Base-by-base conservation (phyloP, 176 grass and related monocot genomes). In the Rhynchospora breviuscula region DNA sequence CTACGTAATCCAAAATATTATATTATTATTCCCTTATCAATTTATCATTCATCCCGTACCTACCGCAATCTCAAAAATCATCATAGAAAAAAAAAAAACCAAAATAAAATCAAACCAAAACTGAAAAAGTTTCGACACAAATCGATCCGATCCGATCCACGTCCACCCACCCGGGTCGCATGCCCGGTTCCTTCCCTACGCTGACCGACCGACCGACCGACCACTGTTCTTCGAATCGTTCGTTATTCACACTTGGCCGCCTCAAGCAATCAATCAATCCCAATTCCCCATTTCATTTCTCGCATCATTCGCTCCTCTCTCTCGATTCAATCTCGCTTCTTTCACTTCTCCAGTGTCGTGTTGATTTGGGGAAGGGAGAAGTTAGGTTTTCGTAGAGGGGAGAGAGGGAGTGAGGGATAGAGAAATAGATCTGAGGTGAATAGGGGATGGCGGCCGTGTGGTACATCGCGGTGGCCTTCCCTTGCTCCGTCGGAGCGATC, bases 401-500 rank as follows among this genome's bases (percentile, higher is more conserved):
- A 47, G 35, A 48, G 70, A 48, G 71, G 52, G 26, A 63, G 78
- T 19, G 35, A 48, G 70, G 22, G 71, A 54, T 12, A 63, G 78
- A 23, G 17, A 14, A 64, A 21, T 82, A 82, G 80, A 82, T 82
- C 80, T 82, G 80, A 52, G 84, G 84, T 85, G 84, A 87, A 29
- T 0, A 29, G 35, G 35, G 35, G 91, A 89, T 91, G 90, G 82
- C 86, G 74, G 79, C 87, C 67, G 79, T 82, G 59, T 87, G 81
- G 61, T 97, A 90, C 87, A 83, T 91, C 79, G 88, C 84, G 65
- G 90, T 91, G 40, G 92, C 94, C 80, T 89, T 97, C 83, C 85
- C 88, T 49, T 97, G 94, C 88, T 88, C 94, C n/a, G 81, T 86
- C 44, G 92, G 88, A 63, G 94, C 94, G n/a, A 89, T 89, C 63